Evolutionary conservation across 2,329 filamentous ascomycete species (phyloP).

Genomic region (Verticillium zaregamsianum): DNA sequence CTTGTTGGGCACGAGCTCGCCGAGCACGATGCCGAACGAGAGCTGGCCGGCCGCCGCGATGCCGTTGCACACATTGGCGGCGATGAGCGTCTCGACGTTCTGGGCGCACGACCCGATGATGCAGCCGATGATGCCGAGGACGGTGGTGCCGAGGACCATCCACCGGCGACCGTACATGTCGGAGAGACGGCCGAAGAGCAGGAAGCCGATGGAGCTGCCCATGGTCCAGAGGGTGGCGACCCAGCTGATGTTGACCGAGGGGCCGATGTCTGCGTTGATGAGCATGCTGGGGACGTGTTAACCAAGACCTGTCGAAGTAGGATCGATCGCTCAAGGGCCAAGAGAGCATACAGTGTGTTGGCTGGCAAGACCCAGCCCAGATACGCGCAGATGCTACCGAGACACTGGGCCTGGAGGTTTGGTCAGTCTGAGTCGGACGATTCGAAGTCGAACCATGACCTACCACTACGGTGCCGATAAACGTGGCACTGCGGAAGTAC

Average conservation of each 20-base stretch:
- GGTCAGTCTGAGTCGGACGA: not conserved
- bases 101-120: conserved; percentile 30
- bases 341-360: conserved; percentile 24
- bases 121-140: conserved; percentile 30
- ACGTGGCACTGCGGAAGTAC: conserved; percentile 34
- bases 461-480: conserved; percentile 34
- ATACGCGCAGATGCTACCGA: conserved; percentile 27
- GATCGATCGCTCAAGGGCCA: not conserved
- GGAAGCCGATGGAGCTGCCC: conserved; percentile 31
- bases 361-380: conserved; percentile 30
- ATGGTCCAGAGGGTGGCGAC: conserved; percentile 31
- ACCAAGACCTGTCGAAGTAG: not conserved
- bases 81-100: conserved; percentile 31
- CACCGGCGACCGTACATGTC: conserved; percentile 39
- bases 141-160: conserved; percentile 28
- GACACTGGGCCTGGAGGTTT: conserved; percentile 22
- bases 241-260: conserved; percentile 26
- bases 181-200: conserved; percentile 35
- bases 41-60: conserved; percentile 35
- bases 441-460: conserved; percentile 2
- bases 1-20: conserved; percentile 39
- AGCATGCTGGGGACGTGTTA: conserved; percentile 14
- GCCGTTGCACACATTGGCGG: conserved; percentile 30
- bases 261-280: conserved; percentile 27
- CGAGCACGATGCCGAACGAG: conserved; percentile 35